These are phyloP conservation scores for Pythium graminicola DNA, from an alignment of 352 stramenopile genomes.

Conservation along the genomic window DNA sequence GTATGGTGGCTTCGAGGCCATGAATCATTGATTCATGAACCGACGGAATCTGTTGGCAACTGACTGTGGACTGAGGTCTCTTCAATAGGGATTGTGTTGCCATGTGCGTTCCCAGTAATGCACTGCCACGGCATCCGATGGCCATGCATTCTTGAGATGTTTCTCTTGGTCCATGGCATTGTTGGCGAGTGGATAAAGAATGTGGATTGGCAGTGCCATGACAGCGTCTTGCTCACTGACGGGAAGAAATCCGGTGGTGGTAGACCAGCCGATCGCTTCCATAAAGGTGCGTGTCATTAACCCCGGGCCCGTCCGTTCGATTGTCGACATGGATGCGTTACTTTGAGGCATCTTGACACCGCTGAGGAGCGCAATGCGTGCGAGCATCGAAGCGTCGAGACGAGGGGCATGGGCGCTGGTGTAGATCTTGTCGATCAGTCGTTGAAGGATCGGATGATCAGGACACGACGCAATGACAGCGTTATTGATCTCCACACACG, in stretches of 20 bases:
- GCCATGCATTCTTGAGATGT: background rate
- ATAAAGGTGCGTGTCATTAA: constrained; percentile 50
- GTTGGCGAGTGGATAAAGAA: constrained; percentile 45
- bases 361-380: constrained; percentile 15
- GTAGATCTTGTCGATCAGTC: constrained; percentile 31
- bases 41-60: background rate
- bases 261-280: constrained; percentile 33
- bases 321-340: constrained; percentile 26
- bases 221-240: constrained; percentile 10
- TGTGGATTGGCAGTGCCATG: constrained; percentile 29
- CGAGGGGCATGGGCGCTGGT: constrained; percentile 1
- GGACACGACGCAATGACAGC: constrained; percentile 36
- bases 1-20: constrained; percentile 1
- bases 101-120: constrained; percentile 45
- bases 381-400: constrained; percentile 20
- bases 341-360: constrained; percentile 7
- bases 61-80: no score
- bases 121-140: constrained; percentile 25
- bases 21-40: background rate
- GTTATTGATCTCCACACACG: constrained; percentile 71
- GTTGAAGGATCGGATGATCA: constrained; percentile 27
- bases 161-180: background rate
- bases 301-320: constrained; percentile 42
- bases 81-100: no score
- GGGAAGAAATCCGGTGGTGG: constrained; percentile 24